Base-by-base conservation (phyloP, 2,329 filamentous ascomycete genomes). In the Colletotrichum plurivorum region DNA sequence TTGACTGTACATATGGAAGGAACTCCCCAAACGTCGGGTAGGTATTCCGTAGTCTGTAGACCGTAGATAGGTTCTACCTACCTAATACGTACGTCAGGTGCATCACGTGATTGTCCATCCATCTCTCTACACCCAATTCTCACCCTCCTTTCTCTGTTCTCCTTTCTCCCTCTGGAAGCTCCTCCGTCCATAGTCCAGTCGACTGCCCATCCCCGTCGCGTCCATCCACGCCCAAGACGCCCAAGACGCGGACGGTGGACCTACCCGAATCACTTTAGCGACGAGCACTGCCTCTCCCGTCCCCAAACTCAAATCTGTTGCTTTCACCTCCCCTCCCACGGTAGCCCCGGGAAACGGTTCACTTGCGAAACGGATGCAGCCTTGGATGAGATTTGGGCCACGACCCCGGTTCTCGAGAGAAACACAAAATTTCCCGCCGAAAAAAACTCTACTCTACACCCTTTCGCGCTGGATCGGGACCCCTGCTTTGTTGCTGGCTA, bases 341-440 rank as follows among this genome's bases (percentile, higher is more conserved):
- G 60, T 69, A 49, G 22, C 62, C 66, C 66, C 31, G 46, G 55
- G 22, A 54, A 60, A 16, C 25, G 45, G 16, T 45, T 41, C 54
- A 58, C 25, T 53, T 64, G 41, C 55, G 43, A 66, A 69, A 60
- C 55, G 43, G 25, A 46, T 52, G 51, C 62, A 69, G 65, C 60
- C 65, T 58, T 68, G 60, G 48, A 25, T 46, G 45, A 39, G 25
- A 45, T 63, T 27, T 27, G 52, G 41, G 43, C 15, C 45, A 43
- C 36, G 15, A 36, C 25, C 45, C 58, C 57, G 39, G 57, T 22
- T 13, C 36, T 39, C 52, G 10, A 31, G 25, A 58, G 54, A 68
- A 59, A 65, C 54, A 54, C 16, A 43, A n/a, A 25, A 49, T 49
- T 49, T 49, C 20, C 46, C 20, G 46, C 20, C 46, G 18, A 49